A percentile compares a stretch with the other conserved stretches of the same genome.
phyloP scores from a whole-genome alignment of 176 grass and related monocot genomes.

The Oryza australiensis region DNA sequence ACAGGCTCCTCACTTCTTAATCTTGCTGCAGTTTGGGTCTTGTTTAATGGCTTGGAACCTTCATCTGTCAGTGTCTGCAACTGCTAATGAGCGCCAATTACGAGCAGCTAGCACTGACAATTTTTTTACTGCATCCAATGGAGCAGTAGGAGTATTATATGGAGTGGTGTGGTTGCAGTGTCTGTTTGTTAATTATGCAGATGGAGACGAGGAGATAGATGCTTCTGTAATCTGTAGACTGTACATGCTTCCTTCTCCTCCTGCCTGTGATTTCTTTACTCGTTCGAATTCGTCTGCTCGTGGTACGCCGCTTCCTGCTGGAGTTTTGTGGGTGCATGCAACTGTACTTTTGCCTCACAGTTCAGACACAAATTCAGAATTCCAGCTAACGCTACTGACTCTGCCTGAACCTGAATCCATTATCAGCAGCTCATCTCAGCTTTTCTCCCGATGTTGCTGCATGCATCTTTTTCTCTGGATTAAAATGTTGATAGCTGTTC shows the following conservation, averaged over 20 bases:
- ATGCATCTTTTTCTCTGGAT: neutral
- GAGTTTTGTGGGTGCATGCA: constrained; percentile 13
- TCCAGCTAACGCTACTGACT: constrained; percentile 7
- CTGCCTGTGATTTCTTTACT: constrained; percentile 28
- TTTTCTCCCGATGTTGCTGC: neutral
- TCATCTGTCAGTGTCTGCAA: constrained; percentile 37
- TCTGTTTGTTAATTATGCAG: neutral
- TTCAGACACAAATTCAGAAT: constrained; percentile 9
- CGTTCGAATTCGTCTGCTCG: neutral
- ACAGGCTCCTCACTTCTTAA: constrained; percentile 6
- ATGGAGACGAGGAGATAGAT: constrained; percentile 15
- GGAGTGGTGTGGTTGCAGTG: constrained; percentile 4
- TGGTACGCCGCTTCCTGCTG: constrained; percentile 9
- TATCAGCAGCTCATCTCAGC: neutral
- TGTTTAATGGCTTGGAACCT: constrained; percentile 53
- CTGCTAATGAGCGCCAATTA: constrained; percentile 19
- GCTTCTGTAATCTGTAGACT: constrained; percentile 27
- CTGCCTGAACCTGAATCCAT: neutral
- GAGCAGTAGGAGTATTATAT: neutral
- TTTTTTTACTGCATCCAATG: constrained; percentile 36
- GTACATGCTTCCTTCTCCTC: neutral
- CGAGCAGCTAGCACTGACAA: neutral
- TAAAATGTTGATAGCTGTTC: neutral
- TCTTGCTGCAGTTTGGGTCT: constrained; percentile 35
- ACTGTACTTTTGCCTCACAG: constrained; percentile 15